Evolutionary conservation across 768 basidiomycete genomes (phyloP), one percentile per base, ranked within the genome.

Genomic region (Kwoniella europaea): DNA sequence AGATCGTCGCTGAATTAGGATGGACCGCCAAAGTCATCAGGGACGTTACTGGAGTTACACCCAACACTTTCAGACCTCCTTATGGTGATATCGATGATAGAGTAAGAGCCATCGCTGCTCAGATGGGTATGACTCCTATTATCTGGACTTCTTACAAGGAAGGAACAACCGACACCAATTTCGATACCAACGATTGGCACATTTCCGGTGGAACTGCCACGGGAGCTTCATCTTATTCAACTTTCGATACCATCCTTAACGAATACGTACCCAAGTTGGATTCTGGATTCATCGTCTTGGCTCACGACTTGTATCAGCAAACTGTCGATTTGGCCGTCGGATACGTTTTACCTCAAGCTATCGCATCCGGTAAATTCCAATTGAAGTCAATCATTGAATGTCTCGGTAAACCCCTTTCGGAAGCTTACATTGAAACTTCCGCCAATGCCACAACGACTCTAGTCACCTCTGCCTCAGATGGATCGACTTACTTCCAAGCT

Each of bases 221-320:
- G 35, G 87, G 90, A 72, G 91, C 69, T 18, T 80, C 80, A 35
- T 88, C 91, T 27, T 88, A 88, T 75, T 84, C 87, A 44, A 89
- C 88, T 44, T 93, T 92, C 88, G 86, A 92, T 74, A 84, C 85
- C 72, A 93, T 94, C 84, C 84, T 93, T 58, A 84, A 84, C 62
- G 84, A 83, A 58, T 90, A 90, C 76, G 90, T 87, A 9, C 84
- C 88, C 2, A 77, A 82, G 27, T 85, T 91, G 67, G 72, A 86
- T 76, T 88, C 83, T n/a, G 94, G 94, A 12, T 96, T 96, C 86
- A 92, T 96, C 76, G 91, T 92, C 61, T 87, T 96, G 44, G 91
- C 92, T 82, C 85, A 84, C 70, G 93, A 94, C 83, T 86, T 93
- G 43, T 94, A 92, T 86, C 89, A 90, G 83, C 90, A 93, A 81